These are phyloP conservation scores for Peronospora belbahrii DNA, from an alignment of 352 stramenopile genomes.

Conservation along the genomic window DNA sequence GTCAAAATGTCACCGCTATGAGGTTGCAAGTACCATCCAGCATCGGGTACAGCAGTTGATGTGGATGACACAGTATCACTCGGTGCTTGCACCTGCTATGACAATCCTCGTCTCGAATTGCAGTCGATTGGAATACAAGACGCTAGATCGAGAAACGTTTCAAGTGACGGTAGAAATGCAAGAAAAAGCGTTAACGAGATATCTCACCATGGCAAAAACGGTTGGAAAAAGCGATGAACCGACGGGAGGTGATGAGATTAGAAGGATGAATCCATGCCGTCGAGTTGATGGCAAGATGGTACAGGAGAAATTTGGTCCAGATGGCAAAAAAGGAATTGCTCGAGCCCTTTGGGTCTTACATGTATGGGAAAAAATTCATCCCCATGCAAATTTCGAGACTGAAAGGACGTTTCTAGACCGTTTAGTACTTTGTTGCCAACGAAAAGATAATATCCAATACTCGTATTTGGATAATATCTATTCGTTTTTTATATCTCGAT, in stretches of 20 bases:
- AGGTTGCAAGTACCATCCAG: constrained; percentile 16
- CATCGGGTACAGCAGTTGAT: constrained; percentile 50
- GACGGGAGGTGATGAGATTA: constrained; percentile 10
- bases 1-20: not conserved
- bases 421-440: too few relatives aligned
- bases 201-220: constrained; percentile 28
- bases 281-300: constrained; percentile 47
- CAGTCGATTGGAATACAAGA: not conserved
- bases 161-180: too few relatives aligned
- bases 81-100: constrained; percentile 42
- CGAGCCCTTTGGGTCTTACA: constrained; percentile 43
- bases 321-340: constrained; percentile 31
- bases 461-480: too few relatives aligned
- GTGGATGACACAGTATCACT: constrained; percentile 61
- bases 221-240: constrained; percentile 21
- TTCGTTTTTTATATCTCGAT: too few relatives aligned
- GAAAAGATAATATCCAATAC: too few relatives aligned
- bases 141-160: not conserved
- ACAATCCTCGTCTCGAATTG: constrained; percentile 38
- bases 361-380: constrained; percentile 50
- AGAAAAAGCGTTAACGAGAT: constrained; percentile 20
- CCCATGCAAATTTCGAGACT: constrained; percentile 15
- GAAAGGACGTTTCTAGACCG: constrained; percentile 36
- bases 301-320: constrained; percentile 29
- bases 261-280: constrained; percentile 15